These are phyloP conservation scores for Cercospora sojina DNA, from an alignment of 2,329 filamentous ascomycete species.

Conservation along the genomic window DNA sequence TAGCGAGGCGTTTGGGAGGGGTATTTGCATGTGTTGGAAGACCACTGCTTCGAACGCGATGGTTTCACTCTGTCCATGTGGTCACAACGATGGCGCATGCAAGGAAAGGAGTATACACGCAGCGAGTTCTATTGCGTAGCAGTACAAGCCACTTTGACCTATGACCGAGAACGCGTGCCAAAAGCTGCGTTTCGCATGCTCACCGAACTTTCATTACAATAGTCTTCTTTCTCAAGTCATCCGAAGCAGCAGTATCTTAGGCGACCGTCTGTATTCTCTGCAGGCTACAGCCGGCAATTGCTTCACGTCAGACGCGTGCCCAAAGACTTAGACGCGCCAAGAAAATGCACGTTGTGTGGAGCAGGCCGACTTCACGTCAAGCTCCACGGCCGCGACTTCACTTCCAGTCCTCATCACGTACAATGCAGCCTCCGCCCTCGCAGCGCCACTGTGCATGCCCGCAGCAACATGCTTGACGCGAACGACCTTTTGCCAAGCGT, in stretches of 20 bases:
- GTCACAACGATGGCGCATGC: not conserved
- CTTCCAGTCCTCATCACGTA: not conserved
- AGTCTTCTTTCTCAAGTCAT: not conserved
- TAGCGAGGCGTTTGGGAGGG: slow-evolving; percentile 3
- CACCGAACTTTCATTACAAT: not conserved
- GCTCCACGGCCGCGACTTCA: not conserved
- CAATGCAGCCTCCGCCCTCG: too few relatives aligned
- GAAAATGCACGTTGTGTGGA: not conserved
- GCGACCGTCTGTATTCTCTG: not conserved
- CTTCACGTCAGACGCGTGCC: not conserved
- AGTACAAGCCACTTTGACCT: not conserved
- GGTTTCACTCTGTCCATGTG: not conserved
- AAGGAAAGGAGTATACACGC: not conserved
- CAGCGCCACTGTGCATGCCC: not conserved
- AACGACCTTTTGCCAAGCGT: not conserved
- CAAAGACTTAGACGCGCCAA: not conserved
- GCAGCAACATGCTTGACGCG: not conserved
- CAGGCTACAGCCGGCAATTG: not conserved
- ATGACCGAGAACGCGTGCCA: not conserved
- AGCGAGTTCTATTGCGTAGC: not conserved
- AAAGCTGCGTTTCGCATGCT: not conserved
- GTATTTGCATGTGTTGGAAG: not conserved
- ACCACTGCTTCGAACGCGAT: not conserved
- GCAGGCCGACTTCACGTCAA: not conserved
- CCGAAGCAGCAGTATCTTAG: not conserved